phyloP scores from a whole-genome alignment of 2,329 filamentous ascomycete species.

The Westerdykella ornata region DNA sequence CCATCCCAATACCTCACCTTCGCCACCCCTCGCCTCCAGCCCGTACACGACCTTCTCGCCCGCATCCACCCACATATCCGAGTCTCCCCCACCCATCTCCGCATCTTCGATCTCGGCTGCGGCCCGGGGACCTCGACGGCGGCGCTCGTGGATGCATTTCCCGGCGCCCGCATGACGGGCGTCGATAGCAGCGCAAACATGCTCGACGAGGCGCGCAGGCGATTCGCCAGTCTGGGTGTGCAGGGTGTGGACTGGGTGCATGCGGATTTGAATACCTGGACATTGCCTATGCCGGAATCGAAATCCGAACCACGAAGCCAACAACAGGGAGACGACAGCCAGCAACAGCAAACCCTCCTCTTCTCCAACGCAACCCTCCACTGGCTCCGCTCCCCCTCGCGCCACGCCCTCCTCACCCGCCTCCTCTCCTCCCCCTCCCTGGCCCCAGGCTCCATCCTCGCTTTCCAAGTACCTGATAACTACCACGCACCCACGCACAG shows the following conservation, averaged over 20 bases:
- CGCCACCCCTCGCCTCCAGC: slow-evolving; percentile 47
- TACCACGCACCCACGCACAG: slow-evolving; percentile 45
- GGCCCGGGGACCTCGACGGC: slow-evolving; percentile 55
- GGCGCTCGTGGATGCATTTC: slow-evolving; percentile 45
- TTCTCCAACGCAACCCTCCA: slow-evolving; percentile 56
- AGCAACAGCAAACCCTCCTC: slow-evolving; percentile 37
- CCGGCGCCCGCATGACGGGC: slow-evolving; percentile 43
- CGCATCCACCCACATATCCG: slow-evolving; percentile 38
- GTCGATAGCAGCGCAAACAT: slow-evolving; percentile 53
- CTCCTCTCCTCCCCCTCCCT: slow-evolving; percentile 38
- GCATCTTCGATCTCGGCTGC: slow-evolving; percentile 54
- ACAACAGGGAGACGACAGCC: slow-evolving; percentile 4
- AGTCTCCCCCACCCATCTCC: slow-evolving; percentile 16
- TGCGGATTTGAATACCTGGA: slow-evolving; percentile 44
- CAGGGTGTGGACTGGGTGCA: slow-evolving; percentile 43
- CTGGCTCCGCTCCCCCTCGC: slow-evolving; percentile 45
- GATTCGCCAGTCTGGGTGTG: slow-evolving; percentile 35
- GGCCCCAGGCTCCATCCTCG: slow-evolving; percentile 44
- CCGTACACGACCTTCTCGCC: slow-evolving; percentile 49
- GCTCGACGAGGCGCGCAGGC: slow-evolving; percentile 44
- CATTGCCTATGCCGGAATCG: no score
- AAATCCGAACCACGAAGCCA: no score
- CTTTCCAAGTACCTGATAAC: slow-evolving; percentile 52
- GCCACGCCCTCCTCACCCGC: slow-evolving; percentile 42
- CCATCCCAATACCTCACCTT: slow-evolving; percentile 54